Evolutionary conservation across 805 yeast genomes (phyloP).

Genomic region (Yamadazyma sp.): DNA sequence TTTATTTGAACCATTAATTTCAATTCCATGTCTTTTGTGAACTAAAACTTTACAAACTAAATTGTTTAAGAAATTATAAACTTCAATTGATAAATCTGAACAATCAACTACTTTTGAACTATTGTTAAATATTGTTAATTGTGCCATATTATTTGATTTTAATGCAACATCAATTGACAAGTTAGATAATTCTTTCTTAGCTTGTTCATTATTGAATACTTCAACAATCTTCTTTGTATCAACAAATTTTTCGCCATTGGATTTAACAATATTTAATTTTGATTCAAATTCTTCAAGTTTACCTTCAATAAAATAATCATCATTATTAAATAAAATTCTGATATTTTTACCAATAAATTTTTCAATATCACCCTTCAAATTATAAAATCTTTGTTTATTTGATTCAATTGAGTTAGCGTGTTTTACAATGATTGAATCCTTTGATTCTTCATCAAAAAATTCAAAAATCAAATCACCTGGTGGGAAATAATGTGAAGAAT

Average conservation of each 20-base stretch:
- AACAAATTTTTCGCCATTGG: neutral
- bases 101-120: conserved; percentile 25
- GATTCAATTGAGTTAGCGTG: conserved; percentile 24
- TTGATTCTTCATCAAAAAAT: conserved; percentile 12
- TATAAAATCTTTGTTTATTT: conserved; percentile 25
- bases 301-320: conserved; percentile 12
- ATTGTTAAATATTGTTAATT: conserved; percentile 28
- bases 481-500: conserved; percentile 18
- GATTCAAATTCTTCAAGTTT: conserved; percentile 7
- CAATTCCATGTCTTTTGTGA: conserved; percentile 29
- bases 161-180: conserved; percentile 23
- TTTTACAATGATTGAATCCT: conserved; percentile 19
- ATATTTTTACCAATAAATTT: conserved; percentile 17
- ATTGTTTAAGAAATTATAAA: conserved; percentile 27
- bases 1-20: conserved; percentile 27
- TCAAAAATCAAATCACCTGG: conserved; percentile 30
- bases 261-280: neutral
- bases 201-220: neutral
- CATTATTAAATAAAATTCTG: conserved; percentile 17
- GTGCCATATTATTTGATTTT: conserved; percentile 29
- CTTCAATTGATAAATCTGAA: conserved; percentile 25
- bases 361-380: conserved; percentile 19
- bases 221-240: neutral
- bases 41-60: conserved; percentile 25
- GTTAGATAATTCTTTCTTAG: neutral